Base-by-base conservation (phyloP, 768 basidiomycete species). In the Tricholomella constricta region DNA sequence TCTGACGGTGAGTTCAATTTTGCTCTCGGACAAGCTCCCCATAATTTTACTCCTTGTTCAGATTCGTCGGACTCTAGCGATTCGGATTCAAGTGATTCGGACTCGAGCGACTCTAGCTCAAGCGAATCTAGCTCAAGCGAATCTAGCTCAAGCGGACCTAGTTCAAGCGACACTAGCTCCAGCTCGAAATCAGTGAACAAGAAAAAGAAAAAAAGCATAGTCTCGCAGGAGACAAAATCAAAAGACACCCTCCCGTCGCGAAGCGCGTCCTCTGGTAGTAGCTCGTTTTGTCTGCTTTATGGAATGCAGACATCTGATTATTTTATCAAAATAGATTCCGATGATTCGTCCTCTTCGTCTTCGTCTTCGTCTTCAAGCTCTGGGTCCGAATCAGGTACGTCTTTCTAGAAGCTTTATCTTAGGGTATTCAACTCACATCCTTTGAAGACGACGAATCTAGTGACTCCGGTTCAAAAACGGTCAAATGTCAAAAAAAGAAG, bases 391-490 rank as follows among this genome's bases (percentile, higher is more conserved):
- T 72, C 69, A 43, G 69, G 65, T 68, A 48, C 51, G 52, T 31
- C 15, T n/a, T 43, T 20, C 42, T 10, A 34, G 36, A 15, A 23
- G 31, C 15, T 37, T 1, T 48, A 6, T 27, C 40, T 52, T 50
- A 65, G 54, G 62, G 29, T 22, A 26, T 29, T 41, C 29, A 17
- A 36, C n/a, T 45, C 25, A 45, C 49, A 51, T 49, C 11, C 38
- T 14, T 40, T 37, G 14, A 47, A 72, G 71, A 68, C 52, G 71
- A 76, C 38, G 70, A 76, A 57, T 73, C 71, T 12, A 75, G 69
- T 47, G 69, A 75, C 52, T 52, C 67, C 14, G 50, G 45, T 3
- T 20, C 47, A 1, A 51, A 29, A 41, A 47, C 34, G 34, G 22
- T 29, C 10, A 55, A 51, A 36, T n/a, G 38, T 35, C 45, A 34